Evolutionary conservation across 108 stramenopile species (phyloP).

Genomic region (Cyclotella choctawhatcheeana): DNA sequence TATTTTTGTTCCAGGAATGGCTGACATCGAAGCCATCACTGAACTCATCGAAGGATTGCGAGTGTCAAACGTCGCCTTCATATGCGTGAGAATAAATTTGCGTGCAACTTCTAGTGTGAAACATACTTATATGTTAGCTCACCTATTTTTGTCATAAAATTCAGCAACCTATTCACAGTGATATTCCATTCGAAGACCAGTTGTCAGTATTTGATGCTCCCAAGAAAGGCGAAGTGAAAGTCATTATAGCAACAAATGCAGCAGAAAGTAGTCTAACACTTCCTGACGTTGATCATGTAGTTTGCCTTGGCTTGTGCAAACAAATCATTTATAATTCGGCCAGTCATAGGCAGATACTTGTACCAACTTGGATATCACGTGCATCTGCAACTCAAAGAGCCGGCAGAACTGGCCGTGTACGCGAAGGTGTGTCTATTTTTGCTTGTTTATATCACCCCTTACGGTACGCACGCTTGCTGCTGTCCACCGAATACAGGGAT

Average conservation of each 20-base stretch:
- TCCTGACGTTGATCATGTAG: conserved; percentile 95
- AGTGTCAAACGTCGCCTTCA: conserved; percentile 50
- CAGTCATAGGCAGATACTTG: conserved; percentile 80
- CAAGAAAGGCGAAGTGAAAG: conserved; percentile 73
- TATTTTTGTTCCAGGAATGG: conserved; percentile 97
- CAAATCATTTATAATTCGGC: conserved; percentile 79
- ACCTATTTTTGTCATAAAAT: no score
- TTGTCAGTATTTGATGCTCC: conserved; percentile 82
- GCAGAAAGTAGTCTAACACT: conserved; percentile 98
- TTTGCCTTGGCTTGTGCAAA: conserved; percentile 89
- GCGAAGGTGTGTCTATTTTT: no score
- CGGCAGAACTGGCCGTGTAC: conserved; percentile 65
- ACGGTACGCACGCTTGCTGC: no score
- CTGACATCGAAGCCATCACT: conserved; percentile 89
- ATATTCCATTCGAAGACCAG: conserved; percentile 93
- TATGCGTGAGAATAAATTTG: no score
- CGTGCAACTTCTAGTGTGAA: no score
- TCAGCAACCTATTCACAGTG: conserved; percentile 94
- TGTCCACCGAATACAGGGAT: no score
- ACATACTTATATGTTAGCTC: no score
- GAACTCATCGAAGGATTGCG: conserved; percentile 73
- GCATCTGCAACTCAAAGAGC: conserved; percentile 85
- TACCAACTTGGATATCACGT: conserved; percentile 87
- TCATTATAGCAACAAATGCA: conserved; percentile 97
- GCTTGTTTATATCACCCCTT: no score